Percentiles rank a stretch among this genome's conserved stretches.
phyloP scores from a whole-genome alignment of 352 stramenopile genomes.

The Pelagophyceae sp. region DNA sequence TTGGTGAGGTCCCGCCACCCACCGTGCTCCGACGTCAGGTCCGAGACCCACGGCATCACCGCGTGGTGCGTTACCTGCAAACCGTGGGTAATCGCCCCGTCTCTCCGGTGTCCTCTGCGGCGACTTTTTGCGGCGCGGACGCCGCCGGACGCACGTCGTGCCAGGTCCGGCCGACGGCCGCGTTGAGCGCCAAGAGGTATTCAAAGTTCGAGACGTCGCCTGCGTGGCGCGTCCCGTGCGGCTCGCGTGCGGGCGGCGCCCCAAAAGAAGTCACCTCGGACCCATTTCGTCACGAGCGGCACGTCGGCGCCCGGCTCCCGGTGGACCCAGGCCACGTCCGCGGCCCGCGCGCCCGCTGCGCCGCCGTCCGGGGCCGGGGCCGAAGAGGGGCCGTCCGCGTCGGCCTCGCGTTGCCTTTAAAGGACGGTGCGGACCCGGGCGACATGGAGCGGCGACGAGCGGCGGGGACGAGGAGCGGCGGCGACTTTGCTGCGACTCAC shows the following conservation, averaged over 20 bases:
- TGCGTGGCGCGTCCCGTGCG: constrained; percentile 12
- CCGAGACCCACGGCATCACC: constrained; percentile 88
- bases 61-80: constrained; percentile 75
- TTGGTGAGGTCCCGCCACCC: constrained; percentile 75
- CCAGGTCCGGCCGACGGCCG: constrained; percentile 67
- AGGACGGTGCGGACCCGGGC: too few relatives aligned
- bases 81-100: too few relatives aligned
- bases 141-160: too few relatives aligned
- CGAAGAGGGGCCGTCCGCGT: background rate
- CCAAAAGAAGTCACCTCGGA: constrained; percentile 4
- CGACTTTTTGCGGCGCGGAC: too few relatives aligned
- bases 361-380: constrained; percentile 25
- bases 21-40: constrained; percentile 56
- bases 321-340: too few relatives aligned
- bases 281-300: constrained; percentile 66
- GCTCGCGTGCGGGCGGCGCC: too few relatives aligned
- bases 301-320: background rate
- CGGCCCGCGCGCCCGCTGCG: too few relatives aligned
- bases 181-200: constrained; percentile 82
- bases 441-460: too few relatives aligned
- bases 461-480: too few relatives aligned
- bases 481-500: too few relatives aligned
- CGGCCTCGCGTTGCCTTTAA: too few relatives aligned
- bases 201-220: constrained; percentile 79
- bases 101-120: too few relatives aligned